Conservation (phyloP, 768 basidiomycete genomes). For the Rubroboletus satanas region DNA sequence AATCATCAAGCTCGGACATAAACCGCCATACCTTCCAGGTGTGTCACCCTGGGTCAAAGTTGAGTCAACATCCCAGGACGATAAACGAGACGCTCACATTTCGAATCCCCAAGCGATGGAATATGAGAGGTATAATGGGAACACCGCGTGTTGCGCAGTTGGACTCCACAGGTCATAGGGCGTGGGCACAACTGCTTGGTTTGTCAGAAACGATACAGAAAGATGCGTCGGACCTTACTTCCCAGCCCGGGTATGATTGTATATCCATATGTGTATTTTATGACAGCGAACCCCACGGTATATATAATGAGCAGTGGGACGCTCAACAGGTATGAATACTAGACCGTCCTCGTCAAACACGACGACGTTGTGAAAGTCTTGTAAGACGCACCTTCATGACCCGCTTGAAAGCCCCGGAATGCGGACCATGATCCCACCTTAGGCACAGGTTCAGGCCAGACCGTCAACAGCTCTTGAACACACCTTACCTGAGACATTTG, state of each 20-base stretch:
- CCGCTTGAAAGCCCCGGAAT: constrained; percentile 77
- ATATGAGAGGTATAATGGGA: constrained; percentile 64
- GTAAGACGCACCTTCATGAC: constrained; percentile 69
- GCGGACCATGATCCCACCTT: constrained; percentile 66
- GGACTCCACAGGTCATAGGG: constrained; percentile 58
- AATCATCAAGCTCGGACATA: neutral
- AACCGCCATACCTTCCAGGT: constrained; percentile 60
- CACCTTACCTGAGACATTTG: constrained; percentile 59
- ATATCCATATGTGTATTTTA: constrained; percentile 74
- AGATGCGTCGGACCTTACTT: constrained; percentile 25
- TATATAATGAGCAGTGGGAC: constrained; percentile 59
- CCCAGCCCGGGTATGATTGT: constrained; percentile 41
- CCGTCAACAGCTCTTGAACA: neutral
- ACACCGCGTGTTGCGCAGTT: constrained; percentile 43
- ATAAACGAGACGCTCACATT: constrained; percentile 47
- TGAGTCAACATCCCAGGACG: neutral
- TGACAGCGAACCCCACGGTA: constrained; percentile 58
- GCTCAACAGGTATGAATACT: constrained; percentile 71
- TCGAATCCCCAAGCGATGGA: constrained; percentile 71
- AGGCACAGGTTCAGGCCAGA: neutral
- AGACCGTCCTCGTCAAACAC: neutral
- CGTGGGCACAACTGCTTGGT: constrained; percentile 53
- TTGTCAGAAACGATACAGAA: neutral
- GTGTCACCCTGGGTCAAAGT: constrained; percentile 58
- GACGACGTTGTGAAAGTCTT: neutral